phyloP scores from a whole-genome alignment of 164 flowering plant genomes.

The Houttuynia cordata region DNA sequence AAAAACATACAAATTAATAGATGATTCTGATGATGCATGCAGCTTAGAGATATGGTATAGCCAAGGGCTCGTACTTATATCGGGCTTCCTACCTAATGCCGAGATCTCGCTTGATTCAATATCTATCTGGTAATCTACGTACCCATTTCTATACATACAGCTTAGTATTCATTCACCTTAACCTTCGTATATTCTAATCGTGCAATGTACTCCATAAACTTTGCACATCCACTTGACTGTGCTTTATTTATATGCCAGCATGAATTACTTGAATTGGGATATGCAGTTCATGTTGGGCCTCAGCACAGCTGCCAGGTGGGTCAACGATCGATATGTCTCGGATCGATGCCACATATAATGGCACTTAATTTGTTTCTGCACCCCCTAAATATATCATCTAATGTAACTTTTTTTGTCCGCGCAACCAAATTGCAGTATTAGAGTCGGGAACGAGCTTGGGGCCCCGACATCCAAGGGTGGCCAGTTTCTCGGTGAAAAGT shows the following conservation, averaged over 20 bases:
- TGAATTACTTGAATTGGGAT: slow-evolving; percentile 65
- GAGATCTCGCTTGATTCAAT: slow-evolving; percentile 60
- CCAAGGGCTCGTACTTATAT: slow-evolving; percentile 62
- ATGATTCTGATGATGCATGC: too few relatives aligned
- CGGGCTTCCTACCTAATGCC: slow-evolving; percentile 60
- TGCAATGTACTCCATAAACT: too few relatives aligned
- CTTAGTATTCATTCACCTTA: too few relatives aligned
- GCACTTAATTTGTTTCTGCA: neutral
- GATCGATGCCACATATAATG: neutral
- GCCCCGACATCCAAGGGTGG: slow-evolving; percentile 43
- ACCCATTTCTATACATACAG: neutral
- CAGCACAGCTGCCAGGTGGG: slow-evolving; percentile 24
- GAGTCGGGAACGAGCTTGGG: slow-evolving; percentile 79
- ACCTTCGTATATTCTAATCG: too few relatives aligned
- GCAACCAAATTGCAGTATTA: slow-evolving; percentile 27
- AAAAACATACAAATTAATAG: too few relatives aligned
- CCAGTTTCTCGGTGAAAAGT: slow-evolving; percentile 54
- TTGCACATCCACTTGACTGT: neutral
- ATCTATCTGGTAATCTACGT: slow-evolving; percentile 47
- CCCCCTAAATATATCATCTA: too few relatives aligned
- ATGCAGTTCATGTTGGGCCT: slow-evolving; percentile 57
- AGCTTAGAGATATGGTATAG: slow-evolving; percentile 82
- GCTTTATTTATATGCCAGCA: slow-evolving; percentile 20
- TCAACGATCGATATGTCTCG: neutral
- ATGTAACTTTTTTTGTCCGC: too few relatives aligned